A percentile compares a stretch with the other conserved stretches of the same genome.
Evolutionary conservation across 495 filamentous ascomycete species (phyloP).

Genomic region (Neurospora sp.): DNA sequence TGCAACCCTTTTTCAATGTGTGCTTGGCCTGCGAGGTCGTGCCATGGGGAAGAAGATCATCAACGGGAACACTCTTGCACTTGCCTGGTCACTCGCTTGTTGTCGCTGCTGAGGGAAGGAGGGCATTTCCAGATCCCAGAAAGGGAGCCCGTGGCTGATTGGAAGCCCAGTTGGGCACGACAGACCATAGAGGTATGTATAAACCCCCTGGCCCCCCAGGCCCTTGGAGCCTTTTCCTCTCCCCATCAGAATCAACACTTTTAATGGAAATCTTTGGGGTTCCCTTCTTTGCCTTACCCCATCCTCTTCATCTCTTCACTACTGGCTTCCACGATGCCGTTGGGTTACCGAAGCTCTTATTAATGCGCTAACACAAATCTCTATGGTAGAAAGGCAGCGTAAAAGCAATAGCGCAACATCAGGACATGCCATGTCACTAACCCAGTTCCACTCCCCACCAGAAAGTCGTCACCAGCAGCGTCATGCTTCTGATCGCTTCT

Average conservation of each 20-base stretch:
- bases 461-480: neutral
- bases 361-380: neutral
- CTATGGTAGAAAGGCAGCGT: no score
- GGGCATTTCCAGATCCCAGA: neutral
- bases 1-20: neutral
- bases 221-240: neutral
- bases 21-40: neutral
- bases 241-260: neutral
- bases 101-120: neutral
- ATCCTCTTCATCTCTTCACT: no score
- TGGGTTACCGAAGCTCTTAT: neutral
- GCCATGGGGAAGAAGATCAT: neutral
- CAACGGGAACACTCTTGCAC: no score
- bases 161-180: neutral
- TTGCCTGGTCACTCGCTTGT: neutral
- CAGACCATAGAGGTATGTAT: neutral
- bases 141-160: neutral
- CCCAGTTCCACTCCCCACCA: no score
- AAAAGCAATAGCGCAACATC: neutral
- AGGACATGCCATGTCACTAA: no score
- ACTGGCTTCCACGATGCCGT: no score
- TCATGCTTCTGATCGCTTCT: neutral
- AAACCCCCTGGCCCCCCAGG: neutral
- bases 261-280: no score
- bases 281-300: neutral